A percentile compares a stretch with the other conserved stretches of the same genome.
Conservation (phyloP, 2,329 filamentous ascomycete genomes). For the Fusarium ramigenum region DNA sequence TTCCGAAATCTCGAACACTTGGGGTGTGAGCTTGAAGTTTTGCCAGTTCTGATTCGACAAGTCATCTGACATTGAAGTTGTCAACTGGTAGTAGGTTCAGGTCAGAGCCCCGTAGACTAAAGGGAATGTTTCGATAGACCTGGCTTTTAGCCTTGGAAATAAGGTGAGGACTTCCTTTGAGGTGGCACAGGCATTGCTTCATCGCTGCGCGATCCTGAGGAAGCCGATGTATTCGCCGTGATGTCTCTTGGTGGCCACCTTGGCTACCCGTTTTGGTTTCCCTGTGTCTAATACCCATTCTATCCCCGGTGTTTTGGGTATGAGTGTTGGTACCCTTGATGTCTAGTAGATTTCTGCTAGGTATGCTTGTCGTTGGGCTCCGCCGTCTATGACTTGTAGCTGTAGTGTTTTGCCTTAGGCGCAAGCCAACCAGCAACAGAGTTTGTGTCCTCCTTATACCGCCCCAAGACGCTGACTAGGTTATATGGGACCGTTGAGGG, state of each 20-base stretch:
- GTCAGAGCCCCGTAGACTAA: neutral
- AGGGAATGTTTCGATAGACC: too few relatives aligned
- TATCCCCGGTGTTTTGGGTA: slow-evolving; percentile 67
- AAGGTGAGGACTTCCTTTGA: neutral
- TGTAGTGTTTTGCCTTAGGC: neutral
- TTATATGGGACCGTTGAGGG: neutral
- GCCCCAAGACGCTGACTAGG: neutral
- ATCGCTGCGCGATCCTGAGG: neutral
- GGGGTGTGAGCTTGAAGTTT: too few relatives aligned
- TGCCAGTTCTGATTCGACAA: neutral
- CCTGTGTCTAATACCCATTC: slow-evolving; percentile 71
- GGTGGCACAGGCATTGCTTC: neutral
- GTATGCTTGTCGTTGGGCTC: too few relatives aligned
- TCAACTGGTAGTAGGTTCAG: neutral
- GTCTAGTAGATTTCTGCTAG: neutral
- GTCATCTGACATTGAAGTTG: neutral
- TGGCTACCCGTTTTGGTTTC: slow-evolving; percentile 63
- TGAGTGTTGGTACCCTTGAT: slow-evolving; percentile 66
- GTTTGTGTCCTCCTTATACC: neutral
- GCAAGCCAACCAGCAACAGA: neutral
- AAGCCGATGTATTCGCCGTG: neutral
- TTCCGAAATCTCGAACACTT: too few relatives aligned
- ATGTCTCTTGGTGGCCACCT: slow-evolving; percentile 45
- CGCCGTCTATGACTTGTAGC: neutral
- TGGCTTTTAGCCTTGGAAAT: too few relatives aligned